Evolutionary conservation across 805 yeast genomes (phyloP).

Genomic region (Schwanniomyces yamadae): DNA sequence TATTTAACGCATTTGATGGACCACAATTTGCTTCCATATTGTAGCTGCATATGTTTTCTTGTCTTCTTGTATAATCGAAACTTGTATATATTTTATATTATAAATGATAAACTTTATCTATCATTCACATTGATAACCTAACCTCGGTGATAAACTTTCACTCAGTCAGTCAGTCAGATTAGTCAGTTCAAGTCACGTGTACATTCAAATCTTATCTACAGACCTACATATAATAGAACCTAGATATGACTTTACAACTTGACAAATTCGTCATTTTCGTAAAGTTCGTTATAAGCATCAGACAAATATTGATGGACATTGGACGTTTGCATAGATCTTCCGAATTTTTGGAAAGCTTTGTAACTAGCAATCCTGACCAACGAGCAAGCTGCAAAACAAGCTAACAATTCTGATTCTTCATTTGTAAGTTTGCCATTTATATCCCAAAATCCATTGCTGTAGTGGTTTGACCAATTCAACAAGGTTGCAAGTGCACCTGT

Average conservation of each 20-base stretch:
- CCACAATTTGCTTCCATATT: constrained; percentile 42
- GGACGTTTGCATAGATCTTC: constrained; percentile 83
- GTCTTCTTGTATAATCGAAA: neutral
- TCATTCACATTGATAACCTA: neutral
- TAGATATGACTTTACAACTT: constrained; percentile 9
- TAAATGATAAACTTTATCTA: neutral
- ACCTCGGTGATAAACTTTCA: constrained; percentile 4
- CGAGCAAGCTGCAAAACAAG: constrained; percentile 70
- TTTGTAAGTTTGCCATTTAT: constrained; percentile 30
- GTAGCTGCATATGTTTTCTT: neutral
- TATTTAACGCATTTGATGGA: constrained; percentile 44
- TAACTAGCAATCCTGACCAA: constrained; percentile 65
- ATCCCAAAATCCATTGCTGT: constrained; percentile 60
- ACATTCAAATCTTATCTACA: too few relatives aligned
- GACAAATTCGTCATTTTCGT: constrained; percentile 21
- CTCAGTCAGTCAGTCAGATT: too few relatives aligned
- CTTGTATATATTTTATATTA: neutral
- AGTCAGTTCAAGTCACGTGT: too few relatives aligned
- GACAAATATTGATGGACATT: constrained; percentile 72
- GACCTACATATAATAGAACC: too few relatives aligned
- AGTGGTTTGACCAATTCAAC: constrained; percentile 74
- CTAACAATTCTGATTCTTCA: constrained; percentile 42
- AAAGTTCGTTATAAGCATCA: constrained; percentile 54
- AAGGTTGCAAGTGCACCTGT: constrained; percentile 84
- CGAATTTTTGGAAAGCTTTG: constrained; percentile 62